Base-by-base conservation (phyloP, 2,329 filamentous ascomycete genomes). In the Apiospora sp. region DNA sequence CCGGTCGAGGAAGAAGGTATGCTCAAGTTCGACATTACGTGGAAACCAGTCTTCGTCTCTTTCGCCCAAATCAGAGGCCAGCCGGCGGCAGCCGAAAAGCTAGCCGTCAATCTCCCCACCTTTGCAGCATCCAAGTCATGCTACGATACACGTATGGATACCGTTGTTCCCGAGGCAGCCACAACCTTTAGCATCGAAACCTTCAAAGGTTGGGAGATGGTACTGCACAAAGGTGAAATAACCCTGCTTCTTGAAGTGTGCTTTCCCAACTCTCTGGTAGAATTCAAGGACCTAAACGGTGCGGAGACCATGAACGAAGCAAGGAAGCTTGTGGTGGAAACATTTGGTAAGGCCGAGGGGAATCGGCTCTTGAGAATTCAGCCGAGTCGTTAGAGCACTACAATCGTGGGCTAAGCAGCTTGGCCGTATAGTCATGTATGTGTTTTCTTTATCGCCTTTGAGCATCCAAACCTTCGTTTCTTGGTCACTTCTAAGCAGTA, bases 271-370 rank as follows among this genome's bases (percentile, higher is more conserved):
- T 49, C 48, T 49, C 22, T 5, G 48, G 48, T 49, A n/a, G 48
- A 49, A 49, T 49, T 49, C 48, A 49, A 49, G 48, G 48, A 49
- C 22, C 48, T 49, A n/a, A n/a, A 49, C 19, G 48, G 48, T 49
- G 48, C 22, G 19, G 22, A 24, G 19, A 49, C 22, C 22, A 49
- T 49, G 48, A 49, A 49, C 48, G 5, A 49, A 10, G 48, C 48
- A 49, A 49, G 48, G 22, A 24, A 49, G 19, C 22, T n/a, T 49
- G 48, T 49, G 48, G 8, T n/a, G 19, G 48, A 49, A n/a, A 48
- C 1, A 6, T 48, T 48, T 22, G 46, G 16, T 6, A 48, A 48
- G 46, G 19, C 14, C 16, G 16, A 22, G 46, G 16, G 46, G 46
- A 48, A 48, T 22, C 5, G 16, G 46, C 46, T 48, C 13, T 22